phyloP scores from a whole-genome alignment of 176 grass and related monocot genomes.

The Cenchrus americanus region DNA sequence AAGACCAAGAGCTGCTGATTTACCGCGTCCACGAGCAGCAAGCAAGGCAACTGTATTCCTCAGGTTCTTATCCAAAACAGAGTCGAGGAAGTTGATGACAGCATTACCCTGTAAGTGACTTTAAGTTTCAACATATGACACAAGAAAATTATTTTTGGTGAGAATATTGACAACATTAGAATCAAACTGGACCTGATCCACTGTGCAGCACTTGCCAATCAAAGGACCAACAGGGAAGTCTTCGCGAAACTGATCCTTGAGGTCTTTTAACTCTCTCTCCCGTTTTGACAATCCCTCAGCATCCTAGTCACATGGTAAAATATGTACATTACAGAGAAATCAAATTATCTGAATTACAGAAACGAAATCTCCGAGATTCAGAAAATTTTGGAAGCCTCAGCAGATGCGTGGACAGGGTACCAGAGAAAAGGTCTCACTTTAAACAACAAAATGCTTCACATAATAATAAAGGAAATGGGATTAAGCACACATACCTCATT shows the following conservation, averaged over 20 bases:
- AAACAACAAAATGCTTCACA: background rate
- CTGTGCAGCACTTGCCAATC: conserved; percentile 91
- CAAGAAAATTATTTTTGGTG: background rate
- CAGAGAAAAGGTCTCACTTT: background rate
- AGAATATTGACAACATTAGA: conserved; percentile 13
- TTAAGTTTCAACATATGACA: conserved; percentile 20
- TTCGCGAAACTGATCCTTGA: conserved; percentile 87
- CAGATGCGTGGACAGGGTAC: conserved; percentile 1
- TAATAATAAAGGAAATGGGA: background rate
- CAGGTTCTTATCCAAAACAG: conserved; percentile 93
- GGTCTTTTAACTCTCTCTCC: conserved; percentile 80
- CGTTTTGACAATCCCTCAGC: conserved; percentile 76
- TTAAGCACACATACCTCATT: conserved; percentile 52
- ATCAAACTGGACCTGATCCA: conserved; percentile 74
- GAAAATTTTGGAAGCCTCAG: background rate
- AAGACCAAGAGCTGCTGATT: conserved; percentile 97
- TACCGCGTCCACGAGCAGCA: conserved; percentile 94
- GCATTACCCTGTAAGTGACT: conserved; percentile 67
- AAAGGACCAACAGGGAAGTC: conserved; percentile 89
- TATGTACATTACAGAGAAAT: background rate
- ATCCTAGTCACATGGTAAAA: conserved; percentile 59
- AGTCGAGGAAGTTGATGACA: conserved; percentile 85
- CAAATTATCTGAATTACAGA: conserved; percentile 16
- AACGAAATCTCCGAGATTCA: conserved; percentile 18
- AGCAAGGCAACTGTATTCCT: conserved; percentile 82